Conservation (phyloP, 108 stramenopile species). For the Nitzschia sp. region DNA sequence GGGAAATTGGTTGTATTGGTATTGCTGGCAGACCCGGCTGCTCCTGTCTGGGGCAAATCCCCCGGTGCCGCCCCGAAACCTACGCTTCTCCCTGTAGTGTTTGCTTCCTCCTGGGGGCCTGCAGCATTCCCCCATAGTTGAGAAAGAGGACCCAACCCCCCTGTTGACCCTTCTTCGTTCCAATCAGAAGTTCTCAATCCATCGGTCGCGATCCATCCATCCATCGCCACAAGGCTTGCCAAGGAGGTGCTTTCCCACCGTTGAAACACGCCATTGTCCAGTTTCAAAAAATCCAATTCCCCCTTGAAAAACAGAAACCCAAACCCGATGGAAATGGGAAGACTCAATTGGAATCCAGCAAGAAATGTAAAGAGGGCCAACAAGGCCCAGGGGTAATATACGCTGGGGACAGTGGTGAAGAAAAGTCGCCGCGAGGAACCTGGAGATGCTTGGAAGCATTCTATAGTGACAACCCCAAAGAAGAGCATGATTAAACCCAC, state of each 20-base stretch:
- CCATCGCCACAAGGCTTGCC: constrained; percentile 20
- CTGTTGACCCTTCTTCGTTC: constrained; percentile 24
- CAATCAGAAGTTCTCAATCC: constrained; percentile 46
- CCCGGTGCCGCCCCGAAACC: background rate
- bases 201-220: constrained; percentile 46
- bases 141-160: constrained; percentile 10
- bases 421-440: constrained; percentile 59
- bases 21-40: constrained; percentile 18
- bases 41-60: background rate
- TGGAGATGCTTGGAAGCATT: constrained; percentile 71
- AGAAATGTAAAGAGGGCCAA: constrained; percentile 71
- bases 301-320: constrained; percentile 68
- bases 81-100: no score
- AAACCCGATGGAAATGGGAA: constrained; percentile 66
- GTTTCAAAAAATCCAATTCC: constrained; percentile 40
- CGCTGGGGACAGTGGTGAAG: constrained; percentile 56
- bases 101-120: no score
- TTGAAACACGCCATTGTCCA: constrained; percentile 25
- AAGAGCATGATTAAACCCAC: constrained; percentile 75
- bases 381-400: constrained; percentile 74
- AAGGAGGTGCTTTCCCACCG: constrained; percentile 50
- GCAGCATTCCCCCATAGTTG: no score
- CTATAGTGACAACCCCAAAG: constrained; percentile 67
- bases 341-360: constrained; percentile 45
- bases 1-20: constrained; percentile 21